These are phyloP conservation scores for Byssochlamys sp. DNA, from an alignment of 2,329 filamentous ascomycete species.

Conservation along the genomic window DNA sequence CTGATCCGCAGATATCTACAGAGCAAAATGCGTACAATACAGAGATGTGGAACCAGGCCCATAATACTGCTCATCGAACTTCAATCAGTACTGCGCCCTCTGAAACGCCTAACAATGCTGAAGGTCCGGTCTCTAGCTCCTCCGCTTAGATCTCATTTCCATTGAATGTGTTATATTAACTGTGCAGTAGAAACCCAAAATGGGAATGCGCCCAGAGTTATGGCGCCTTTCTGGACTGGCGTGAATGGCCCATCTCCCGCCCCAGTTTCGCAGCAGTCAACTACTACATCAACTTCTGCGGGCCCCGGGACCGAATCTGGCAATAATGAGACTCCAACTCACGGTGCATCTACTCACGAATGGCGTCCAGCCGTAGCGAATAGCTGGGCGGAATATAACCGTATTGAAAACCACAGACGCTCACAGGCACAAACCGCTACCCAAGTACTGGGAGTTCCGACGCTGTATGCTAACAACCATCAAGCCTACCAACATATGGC, in stretches of 20 bases:
- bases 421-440: background rate
- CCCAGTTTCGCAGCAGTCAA: background rate
- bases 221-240: background rate
- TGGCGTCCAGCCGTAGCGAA: background rate
- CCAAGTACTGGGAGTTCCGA: background rate
- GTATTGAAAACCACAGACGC: background rate
- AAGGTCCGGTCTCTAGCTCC: background rate
- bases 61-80: background rate
- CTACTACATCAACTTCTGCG: background rate
- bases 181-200: background rate
- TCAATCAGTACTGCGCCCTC: background rate
- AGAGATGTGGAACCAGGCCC: background rate
- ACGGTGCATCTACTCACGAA: background rate
- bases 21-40: background rate
- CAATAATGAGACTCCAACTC: background rate
- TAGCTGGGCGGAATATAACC: background rate
- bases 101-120: background rate
- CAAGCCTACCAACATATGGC: constrained; percentile 1
- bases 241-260: background rate
- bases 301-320: background rate
- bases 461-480: background rate
- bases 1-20: background rate
- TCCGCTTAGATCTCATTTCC: background rate
- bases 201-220: background rate
- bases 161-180: background rate